Evolutionary conservation across 352 stramenopile species (phyloP), one percentile per base, ranked within the genome.

Genomic region (Globisporangium okanoganense): DNA sequence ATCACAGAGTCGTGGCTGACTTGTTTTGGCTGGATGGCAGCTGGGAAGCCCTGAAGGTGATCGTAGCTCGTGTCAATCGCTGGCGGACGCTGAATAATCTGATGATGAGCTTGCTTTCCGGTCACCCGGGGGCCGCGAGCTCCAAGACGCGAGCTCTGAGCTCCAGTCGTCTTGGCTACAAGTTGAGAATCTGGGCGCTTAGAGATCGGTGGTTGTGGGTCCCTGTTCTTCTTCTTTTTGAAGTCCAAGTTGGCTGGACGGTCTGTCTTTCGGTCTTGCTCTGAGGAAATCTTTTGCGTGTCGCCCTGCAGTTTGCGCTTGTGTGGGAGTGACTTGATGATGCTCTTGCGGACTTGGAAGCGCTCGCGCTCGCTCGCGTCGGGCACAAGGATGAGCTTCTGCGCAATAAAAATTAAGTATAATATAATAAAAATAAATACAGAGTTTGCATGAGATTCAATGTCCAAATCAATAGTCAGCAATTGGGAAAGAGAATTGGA

Each of bases 311-410:
- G 31, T 33, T 45, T 41, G 7, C 18, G 44, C 35, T 49, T 65
- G 48, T 38, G 50, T 4, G 53, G 38, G 0, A 58, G 57, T 14
- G 64, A 24, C 4, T 33, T 24, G 4, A 43, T 48, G 1, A 29
- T 16, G 2, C 40, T 52, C 47, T 64, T 65, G n/a, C 61, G 52
- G 0, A 70, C 58, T 5, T 65, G 57, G 14, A 65, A 65, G 16
- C 47, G 67, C 6, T 43, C 33, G 8, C 16, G 1, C 18, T 58
- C 47, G 3, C 7, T 33, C 16, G 56, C 24, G 10, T 59, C 55
- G 0, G 55, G 47, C 3, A 33, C 38, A 40, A 59, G 31, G 14
- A 60, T 35, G 35, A 67, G 38, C 29, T 55, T 52, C 62, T 67
- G 25, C n/a, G 9, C n/a, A n/a, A 18, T 2, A 22, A 0, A 27